Evolutionary conservation across 2,329 filamentous ascomycete genomes (phyloP), one percentile per base, ranked within the genome.

Genomic region (Pyrenophora seminiperda): DNA sequence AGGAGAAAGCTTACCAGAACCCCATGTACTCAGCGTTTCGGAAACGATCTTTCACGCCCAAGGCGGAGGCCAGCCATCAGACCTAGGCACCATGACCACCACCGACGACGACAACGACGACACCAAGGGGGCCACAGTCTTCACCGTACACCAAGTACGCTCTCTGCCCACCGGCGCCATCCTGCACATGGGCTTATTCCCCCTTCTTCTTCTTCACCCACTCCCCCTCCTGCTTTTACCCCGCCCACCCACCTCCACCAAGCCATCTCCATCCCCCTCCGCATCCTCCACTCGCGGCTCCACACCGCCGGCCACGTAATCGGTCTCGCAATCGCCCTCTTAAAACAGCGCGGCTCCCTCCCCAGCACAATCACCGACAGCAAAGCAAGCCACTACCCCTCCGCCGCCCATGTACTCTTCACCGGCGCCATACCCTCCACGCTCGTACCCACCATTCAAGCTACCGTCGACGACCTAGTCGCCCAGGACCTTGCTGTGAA

Each of bases 271-370:
- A 71, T 62, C 0, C 78, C 81, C 14, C 87, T 84, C 56, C 80
- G 88, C 0, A 63, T 77, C 0, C 75, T 88, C 0, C 84, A 87
- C 72, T 89, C 86, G 0, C 81, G 87, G 1, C 78, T 87, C 0
- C 88, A 91, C 70, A 90, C 88, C 0, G 88, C 86, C 0, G 88
- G 88, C 27, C 88, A 91, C 60, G 82, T 90, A 3, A 79, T 91
- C 1, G 87, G 88, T 2, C 73, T 83, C 0, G 87, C 88, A 0
- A 83, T 90, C n/a, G 78, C 83, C 1, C 75, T 79, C 43, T 77
- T 88, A 0, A 71, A 83, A 77, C 81, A 53, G 15, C 13, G 37
- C 67, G 83, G 43, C 68, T 15, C 19, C 70, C 20, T 70, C 0
- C 60, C 62, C 1, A 0, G 40, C 0, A 75, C 74, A 17, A 84